Evolutionary conservation across 1,284 basidiomycete species (phyloP), one percentile per base, ranked within the genome.

Genomic region (Phellopilus nigrolimitatus): DNA sequence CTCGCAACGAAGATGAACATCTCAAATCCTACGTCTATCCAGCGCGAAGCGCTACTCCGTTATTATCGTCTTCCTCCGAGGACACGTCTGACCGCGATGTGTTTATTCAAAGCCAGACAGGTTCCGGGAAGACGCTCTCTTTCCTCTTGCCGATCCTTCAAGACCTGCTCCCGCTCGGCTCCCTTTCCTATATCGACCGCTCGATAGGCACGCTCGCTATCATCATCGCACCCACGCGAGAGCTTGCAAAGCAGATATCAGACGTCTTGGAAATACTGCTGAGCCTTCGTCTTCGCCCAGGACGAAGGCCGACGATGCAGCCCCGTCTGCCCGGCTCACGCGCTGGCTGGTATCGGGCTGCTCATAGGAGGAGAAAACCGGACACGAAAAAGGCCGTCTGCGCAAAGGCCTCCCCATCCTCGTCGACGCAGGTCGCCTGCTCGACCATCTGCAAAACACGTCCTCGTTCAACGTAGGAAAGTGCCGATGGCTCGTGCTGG

Each of bases 61-160:
- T 97, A 40, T 72, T 94, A 1, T 69, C 72, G 9, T 62, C 68
- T 1, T 54, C 68, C 2, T 66, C 74, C 0, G 60, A 69, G 41
- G 70, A 70, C 30, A 68, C 68, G 45, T 60, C 63, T 17, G 69
- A 68, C 22, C 76, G 88, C 51, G 97, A 99, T 67, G 81, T 92
- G 12, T 94, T 99, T 64, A 89, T 99, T 49, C 95, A 98, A 65
- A 91, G 93, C 3, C 95, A 99, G 66, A 99, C 97, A 0, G 97
- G 97, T 54, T 98, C 95, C 0, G 97, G 97, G 60, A 99, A 99
- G 71, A 99, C 95, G 0, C 73, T 99, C 19, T 82, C 95, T 2
- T 99, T 91, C 70, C 80, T 99, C 13, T 80, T 99, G 3, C 97
- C 97, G 15, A 94, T 99, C 66, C 79, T 99, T 34, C 93, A 99